phyloP scores from a whole-genome alignment of 2,329 filamentous ascomycete genomes.

The Pseudocercospora macadamiae region DNA sequence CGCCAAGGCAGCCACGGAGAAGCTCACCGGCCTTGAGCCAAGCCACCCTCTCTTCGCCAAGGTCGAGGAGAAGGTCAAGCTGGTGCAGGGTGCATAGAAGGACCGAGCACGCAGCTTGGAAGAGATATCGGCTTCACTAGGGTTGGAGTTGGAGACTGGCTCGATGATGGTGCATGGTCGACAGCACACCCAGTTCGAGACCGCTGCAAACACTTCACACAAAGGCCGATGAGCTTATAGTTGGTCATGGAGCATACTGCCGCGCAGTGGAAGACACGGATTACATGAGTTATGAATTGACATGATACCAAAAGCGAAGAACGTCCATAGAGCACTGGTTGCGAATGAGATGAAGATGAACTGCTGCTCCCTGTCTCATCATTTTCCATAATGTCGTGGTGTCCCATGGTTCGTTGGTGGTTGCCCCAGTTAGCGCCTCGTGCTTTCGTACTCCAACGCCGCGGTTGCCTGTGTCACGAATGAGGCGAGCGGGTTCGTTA shows the following conservation, averaged over 20 bases:
- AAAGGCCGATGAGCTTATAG: too few relatives aligned
- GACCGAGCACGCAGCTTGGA: neutral
- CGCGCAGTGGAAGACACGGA: too few relatives aligned
- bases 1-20: slow-evolving; percentile 73
- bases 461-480: neutral
- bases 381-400: too few relatives aligned
- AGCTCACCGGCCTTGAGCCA: slow-evolving; percentile 80
- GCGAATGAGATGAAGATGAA: slow-evolving; percentile 7
- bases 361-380: neutral
- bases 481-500: neutral
- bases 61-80: slow-evolving; percentile 77
- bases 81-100: slow-evolving; percentile 63
- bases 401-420: neutral
- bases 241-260: too few relatives aligned
- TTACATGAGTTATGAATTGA: too few relatives aligned
- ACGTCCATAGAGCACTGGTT: slow-evolving; percentile 11
- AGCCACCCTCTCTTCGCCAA: slow-evolving; percentile 76
- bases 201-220: too few relatives aligned
- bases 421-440: neutral
- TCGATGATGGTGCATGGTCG: neutral
- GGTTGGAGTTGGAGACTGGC: neutral
- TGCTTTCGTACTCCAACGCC: neutral
- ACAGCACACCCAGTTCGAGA: neutral
- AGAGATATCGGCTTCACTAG: neutral
- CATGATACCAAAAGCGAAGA: too few relatives aligned